Evolutionary conservation across 2,329 filamentous ascomycete species (phyloP), one percentile per base, ranked within the genome.

Genomic region (Fusarium chlamydosporum): DNA sequence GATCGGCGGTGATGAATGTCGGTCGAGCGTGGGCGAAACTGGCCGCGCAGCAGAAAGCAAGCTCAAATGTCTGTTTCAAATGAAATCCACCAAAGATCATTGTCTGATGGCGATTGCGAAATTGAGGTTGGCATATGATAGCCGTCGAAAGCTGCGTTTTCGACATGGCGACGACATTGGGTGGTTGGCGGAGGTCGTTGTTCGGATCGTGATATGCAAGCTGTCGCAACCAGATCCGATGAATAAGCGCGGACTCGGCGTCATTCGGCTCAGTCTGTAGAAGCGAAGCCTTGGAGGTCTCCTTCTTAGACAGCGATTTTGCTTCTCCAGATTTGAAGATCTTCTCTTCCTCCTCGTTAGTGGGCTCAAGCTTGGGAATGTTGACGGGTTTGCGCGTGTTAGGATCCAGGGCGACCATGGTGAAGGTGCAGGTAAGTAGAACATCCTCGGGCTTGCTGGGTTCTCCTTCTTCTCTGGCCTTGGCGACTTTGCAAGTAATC

Each of bases 401-500:
- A 4, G 75, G 71, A 27, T 76, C 75, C 0, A 76, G 53, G 12
- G 75, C 75, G 0, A 76, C 75, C 75, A 76, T 76, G 12, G 75
- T 76, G 54, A 76, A 76, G 10, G 74, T 76, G 68, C 82, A 84
- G 0, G 81, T 84, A 2, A 84, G 75, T 38, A 84, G 73, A 12
- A 82, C 77, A 48, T 84, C 82, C 52, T 83, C 81, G 0, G 81
- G 80, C 43, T 74, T 78, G 73, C 80, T 81, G 0, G 79, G 78
- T 71, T 91, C 82, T 26, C 89, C 90, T 54, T 86, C 80, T 33
- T 83, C 80, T 1, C 89, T 86, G 0, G 87, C 90, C 74, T 90
- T 91, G 9, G 90, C 89, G 18, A 93, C 90, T 75, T 92, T 89
- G 69, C 92, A 86, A 0, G 90, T 92, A 10, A 93, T 89, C 71